phyloP scores from a whole-genome alignment of 345 rosid genomes.

The Iberis pinnata region DNA sequence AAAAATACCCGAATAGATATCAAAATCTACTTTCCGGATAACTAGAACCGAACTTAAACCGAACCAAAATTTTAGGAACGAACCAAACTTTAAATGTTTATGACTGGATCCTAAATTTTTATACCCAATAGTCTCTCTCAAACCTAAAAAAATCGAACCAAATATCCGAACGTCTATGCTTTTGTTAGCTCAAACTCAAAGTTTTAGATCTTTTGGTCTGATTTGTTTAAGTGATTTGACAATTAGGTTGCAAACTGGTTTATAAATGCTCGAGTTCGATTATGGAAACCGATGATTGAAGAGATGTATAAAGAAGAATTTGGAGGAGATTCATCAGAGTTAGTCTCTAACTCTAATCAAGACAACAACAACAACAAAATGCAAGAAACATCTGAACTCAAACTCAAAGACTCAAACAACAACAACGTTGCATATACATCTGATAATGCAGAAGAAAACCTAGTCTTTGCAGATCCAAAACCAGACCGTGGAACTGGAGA shows the following conservation, averaged over 20 bases:
- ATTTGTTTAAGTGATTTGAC: neutral
- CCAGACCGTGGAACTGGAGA: conserved; percentile 34
- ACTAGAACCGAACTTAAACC: too few relatives aligned
- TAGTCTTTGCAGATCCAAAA: conserved; percentile 26
- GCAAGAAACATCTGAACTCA: conserved; percentile 56
- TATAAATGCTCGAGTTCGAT: conserved; percentile 80
- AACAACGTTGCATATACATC: conserved; percentile 19
- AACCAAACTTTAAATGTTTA: too few relatives aligned
- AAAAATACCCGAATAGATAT: too few relatives aligned
- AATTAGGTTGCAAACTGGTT: conserved; percentile 95
- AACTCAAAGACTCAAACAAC: conserved; percentile 30
- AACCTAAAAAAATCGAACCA: too few relatives aligned
- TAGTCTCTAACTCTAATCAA: conserved; percentile 55
- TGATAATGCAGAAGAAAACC: conserved; percentile 19
- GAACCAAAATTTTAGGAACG: too few relatives aligned
- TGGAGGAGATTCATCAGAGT: conserved; percentile 62
- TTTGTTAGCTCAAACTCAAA: too few relatives aligned
- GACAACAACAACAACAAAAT: conserved; percentile 49
- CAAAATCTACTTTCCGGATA: too few relatives aligned
- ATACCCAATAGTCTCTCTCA: too few relatives aligned
- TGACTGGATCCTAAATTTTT: too few relatives aligned
- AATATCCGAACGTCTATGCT: too few relatives aligned
- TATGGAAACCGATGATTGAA: conserved; percentile 97
- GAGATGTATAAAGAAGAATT: conserved; percentile 95
- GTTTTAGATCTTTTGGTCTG: conserved; percentile 10